Percentiles rank a stretch among this genome's conserved stretches.
These are phyloP conservation scores for Aspergillus sp. DNA, from an alignment of 2,329 filamentous ascomycete species.

Conservation along the genomic window DNA sequence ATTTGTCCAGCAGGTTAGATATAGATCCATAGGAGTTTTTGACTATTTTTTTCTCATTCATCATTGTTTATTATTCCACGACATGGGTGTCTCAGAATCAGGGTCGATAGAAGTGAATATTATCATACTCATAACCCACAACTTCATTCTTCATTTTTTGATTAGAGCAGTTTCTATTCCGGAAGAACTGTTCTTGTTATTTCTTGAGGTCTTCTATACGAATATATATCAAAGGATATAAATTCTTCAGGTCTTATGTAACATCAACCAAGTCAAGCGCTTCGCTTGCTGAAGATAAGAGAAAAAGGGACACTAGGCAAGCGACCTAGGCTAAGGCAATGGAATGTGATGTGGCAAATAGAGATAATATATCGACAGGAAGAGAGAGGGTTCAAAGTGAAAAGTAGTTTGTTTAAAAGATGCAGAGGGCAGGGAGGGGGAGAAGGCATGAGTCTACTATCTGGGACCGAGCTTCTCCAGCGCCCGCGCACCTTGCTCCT, in stretches of 20 bases:
- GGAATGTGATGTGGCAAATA: not conserved
- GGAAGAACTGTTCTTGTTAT: no score
- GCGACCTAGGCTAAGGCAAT: not conserved
- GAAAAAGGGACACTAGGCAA: not conserved
- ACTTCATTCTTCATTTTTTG: no score
- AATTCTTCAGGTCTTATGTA: not conserved
- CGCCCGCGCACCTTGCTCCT: slow-evolving; percentile 76
- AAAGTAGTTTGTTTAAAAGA: slow-evolving; percentile 12
- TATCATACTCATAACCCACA: no score
- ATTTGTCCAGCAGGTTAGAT: not conserved
- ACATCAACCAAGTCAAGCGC: not conserved
- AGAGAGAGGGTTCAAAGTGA: slow-evolving; percentile 5
- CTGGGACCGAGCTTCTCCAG: slow-evolving; percentile 90
- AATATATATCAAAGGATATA: not conserved
- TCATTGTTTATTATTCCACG: slow-evolving; percentile 1
- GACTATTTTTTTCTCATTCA: slow-evolving; percentile 6
- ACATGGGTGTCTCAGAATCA: not conserved
- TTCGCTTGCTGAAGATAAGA: not conserved
- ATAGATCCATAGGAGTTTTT: no score
- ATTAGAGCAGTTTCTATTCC: no score
- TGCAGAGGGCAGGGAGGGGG: slow-evolving; percentile 10
- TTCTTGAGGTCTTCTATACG: slow-evolving; percentile 1
- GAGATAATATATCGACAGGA: slow-evolving; percentile 6
- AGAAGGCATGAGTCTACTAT: slow-evolving; percentile 37
- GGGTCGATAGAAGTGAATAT: no score